Conservation (phyloP, 208 protist genomes). For the Trypanosoma boissoni region DNA sequence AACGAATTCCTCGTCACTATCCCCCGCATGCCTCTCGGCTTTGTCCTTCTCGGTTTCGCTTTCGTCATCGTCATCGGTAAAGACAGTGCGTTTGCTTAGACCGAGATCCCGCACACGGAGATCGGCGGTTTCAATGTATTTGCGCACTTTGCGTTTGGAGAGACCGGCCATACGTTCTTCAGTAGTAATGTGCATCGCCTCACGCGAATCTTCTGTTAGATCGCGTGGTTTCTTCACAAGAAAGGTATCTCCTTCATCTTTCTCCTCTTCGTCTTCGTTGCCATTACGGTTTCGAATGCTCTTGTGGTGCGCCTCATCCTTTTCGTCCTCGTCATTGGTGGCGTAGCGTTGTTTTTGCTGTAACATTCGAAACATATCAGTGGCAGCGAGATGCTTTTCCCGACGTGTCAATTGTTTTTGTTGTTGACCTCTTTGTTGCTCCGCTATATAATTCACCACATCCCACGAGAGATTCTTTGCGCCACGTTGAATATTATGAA, state of each 20-base stretch:
- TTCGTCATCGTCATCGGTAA: slow-evolving; percentile 60
- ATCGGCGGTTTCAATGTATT: slow-evolving; percentile 76
- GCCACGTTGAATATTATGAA: slow-evolving; percentile 60
- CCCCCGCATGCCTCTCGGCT: background rate
- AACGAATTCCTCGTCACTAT: background rate
- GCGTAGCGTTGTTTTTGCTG: slow-evolving; percentile 77
- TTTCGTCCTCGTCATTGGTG: slow-evolving; percentile 30
- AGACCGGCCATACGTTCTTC: slow-evolving; percentile 86
- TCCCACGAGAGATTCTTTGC: slow-evolving; percentile 91
- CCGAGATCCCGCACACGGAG: slow-evolving; percentile 77
- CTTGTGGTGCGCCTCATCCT: slow-evolving; percentile 33
- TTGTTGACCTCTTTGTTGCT: slow-evolving; percentile 1
- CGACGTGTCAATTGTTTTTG: slow-evolving; percentile 52
- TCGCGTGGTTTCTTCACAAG: slow-evolving; percentile 12
- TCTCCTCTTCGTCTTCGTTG: background rate
- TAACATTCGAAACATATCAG: slow-evolving; percentile 83
- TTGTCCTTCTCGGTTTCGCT: slow-evolving; percentile 31
- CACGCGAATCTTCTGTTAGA: background rate
- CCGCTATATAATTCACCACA: slow-evolving; percentile 83
- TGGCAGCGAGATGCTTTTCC: slow-evolving; percentile 80
- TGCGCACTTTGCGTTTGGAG: slow-evolving; percentile 81
- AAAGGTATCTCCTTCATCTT: slow-evolving; percentile 20
- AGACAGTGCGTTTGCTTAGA: slow-evolving; percentile 66
- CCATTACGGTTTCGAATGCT: slow-evolving; percentile 28
- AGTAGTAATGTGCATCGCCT: slow-evolving; percentile 41